Percentiles rank a stretch among this genome's conserved stretches.
phyloP scores from a whole-genome alignment of 176 grass and related monocot species.

The Avena sativa region DNA sequence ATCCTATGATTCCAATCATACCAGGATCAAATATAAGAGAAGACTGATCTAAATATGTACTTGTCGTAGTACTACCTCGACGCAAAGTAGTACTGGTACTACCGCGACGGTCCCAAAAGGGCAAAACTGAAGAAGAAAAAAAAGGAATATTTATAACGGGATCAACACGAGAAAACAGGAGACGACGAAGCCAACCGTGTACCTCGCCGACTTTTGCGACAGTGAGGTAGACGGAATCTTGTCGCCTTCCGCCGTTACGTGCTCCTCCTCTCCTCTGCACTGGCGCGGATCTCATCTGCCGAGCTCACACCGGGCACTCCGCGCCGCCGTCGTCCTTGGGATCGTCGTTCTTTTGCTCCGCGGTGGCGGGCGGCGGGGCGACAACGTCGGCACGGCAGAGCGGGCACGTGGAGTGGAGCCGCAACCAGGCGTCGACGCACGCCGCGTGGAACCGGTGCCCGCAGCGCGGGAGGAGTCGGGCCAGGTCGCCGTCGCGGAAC shows the following conservation, averaged over 20 bases:
- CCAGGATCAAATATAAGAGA: too few species aligned
- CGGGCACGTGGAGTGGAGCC: constrained; percentile 62
- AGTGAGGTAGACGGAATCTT: background rate
- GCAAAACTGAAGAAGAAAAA: background rate
- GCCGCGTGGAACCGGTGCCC: constrained; percentile 64
- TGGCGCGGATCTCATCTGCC: background rate
- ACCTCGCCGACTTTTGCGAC: background rate
- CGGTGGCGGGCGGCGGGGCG: background rate
- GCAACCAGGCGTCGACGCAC: constrained; percentile 64
- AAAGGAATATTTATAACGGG: background rate
- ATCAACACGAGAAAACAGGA: background rate
- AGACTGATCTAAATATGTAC: too few species aligned
- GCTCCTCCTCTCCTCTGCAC: background rate
- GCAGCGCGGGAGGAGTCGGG: constrained; percentile 55
- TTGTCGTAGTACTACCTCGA: background rate
- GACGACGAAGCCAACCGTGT: background rate
- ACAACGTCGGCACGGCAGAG: constrained; percentile 63
- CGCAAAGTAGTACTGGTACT: background rate
- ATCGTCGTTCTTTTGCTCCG: background rate
- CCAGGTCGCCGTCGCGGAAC: constrained; percentile 60
- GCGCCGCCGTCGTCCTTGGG: constrained; percentile 6
- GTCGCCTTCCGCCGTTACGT: constrained; percentile 35
- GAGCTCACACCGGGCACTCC: too few species aligned
- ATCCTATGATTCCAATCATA: too few species aligned
- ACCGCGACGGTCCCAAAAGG: background rate